Evolutionary conservation across 2,329 filamentous ascomycete genomes (phyloP), one percentile per base, ranked within the genome.

Genomic region (Metarhizium anisopliae): DNA sequence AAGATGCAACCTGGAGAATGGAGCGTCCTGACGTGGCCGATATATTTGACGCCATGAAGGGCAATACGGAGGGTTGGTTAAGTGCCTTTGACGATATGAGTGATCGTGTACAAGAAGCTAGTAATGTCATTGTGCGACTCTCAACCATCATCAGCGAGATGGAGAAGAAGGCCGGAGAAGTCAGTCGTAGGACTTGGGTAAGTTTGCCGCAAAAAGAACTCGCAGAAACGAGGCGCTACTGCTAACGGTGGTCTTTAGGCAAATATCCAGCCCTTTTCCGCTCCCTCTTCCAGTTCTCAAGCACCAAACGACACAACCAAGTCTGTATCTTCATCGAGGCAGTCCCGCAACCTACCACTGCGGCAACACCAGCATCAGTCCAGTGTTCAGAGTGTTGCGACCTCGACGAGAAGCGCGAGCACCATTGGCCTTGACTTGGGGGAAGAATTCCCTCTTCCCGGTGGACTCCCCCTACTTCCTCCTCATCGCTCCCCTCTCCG

Each of bases 1-100:
- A 82, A 50, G 75, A 84, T 42, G 77, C 81, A 4, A 77, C 79
- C 60, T 83, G 82, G 68, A 79, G 83, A 55, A 72, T 78, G 53
- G 83, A 86, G 51, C 81, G 89, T 25, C 77, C 80, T 2, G 78
- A 83, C 51, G 75, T 86, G 50, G 77, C 80, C 40, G 85, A 89
- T 50, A 90, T 96, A 20, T 94, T 89, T 63, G 82, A 86, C 45
- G 90, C 92, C 42, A 97, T 97, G 92, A 87, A 88, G 65, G 89
- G 90, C 38, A 97, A 97, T 63, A 86, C 91, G 8, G 88, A 95
- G 60, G 91, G 92, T 47, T 97, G 93, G 93, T 83, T 86, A 56
- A 84, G 85, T 56, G 90, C 90, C 6, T 86, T 96, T 64, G 79
- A 84, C 54, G 86, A 87, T 55, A 77, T 96, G 57, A 85, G 90